These are phyloP conservation scores for Penicillium riverlandense DNA, from an alignment of 495 filamentous ascomycete genomes.

Conservation along the genomic window DNA sequence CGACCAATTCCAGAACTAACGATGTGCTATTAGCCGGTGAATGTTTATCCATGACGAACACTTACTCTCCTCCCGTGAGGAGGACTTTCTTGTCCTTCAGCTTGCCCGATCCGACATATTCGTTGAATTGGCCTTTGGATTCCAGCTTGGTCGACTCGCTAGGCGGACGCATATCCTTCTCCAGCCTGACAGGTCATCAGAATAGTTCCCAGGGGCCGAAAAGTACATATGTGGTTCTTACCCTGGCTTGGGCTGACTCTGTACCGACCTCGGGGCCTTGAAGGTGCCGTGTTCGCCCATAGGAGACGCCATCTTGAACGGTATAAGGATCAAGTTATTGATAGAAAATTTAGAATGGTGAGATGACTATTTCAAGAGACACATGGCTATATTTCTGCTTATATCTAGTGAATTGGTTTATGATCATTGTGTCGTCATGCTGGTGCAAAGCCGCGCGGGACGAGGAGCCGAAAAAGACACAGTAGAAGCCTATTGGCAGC, in stretches of 20 bases:
- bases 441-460: background rate
- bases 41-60: background rate
- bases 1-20: conserved; percentile 44
- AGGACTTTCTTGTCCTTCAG: conserved; percentile 40
- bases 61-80: conserved; percentile 49
- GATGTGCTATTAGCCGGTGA: background rate
- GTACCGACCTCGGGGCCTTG: conserved; percentile 10
- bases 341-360: background rate
- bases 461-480: no score
- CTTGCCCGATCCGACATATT: conserved; percentile 38
- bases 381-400: background rate
- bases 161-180: conserved; percentile 11
- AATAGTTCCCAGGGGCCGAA: background rate
- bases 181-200: conserved; percentile 7
- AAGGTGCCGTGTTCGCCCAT: conserved; percentile 18
- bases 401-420: background rate
- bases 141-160: conserved; percentile 26
- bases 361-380: background rate
- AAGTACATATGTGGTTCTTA: background rate
- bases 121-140: conserved; percentile 18
- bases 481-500: no score
- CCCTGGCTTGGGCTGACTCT: conserved; percentile 19
- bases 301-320: conserved; percentile 12
- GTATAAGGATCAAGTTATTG: background rate
- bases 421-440: conserved; percentile 18